Evolutionary conservation across 768 basidiomycete species (phyloP).

Genomic region (Phaeotremella fagi): DNA sequence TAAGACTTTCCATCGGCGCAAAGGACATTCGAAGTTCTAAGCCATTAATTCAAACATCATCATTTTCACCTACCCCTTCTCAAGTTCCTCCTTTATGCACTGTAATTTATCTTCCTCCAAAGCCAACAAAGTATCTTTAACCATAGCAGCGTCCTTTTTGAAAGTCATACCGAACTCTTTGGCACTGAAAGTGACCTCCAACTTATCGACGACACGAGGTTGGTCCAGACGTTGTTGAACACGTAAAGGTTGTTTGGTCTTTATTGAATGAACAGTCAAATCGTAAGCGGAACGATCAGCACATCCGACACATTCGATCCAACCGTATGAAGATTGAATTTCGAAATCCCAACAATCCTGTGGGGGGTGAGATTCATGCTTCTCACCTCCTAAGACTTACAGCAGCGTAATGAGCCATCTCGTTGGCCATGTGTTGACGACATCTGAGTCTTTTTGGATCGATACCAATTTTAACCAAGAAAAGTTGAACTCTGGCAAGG

Average conservation of each 20-base stretch:
- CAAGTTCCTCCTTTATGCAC: slow-evolving; percentile 66
- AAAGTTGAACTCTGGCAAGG: slow-evolving; percentile 82
- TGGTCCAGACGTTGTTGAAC: slow-evolving; percentile 82
- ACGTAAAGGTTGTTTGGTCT: slow-evolving; percentile 76
- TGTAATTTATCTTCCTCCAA: slow-evolving; percentile 64
- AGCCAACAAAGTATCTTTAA: slow-evolving; percentile 57
- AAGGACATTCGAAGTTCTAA: slow-evolving; percentile 58
- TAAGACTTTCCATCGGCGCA: slow-evolving; percentile 63
- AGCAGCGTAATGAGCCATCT: slow-evolving; percentile 99
- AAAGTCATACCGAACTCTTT: slow-evolving; percentile 84
- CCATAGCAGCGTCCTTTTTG: slow-evolving; percentile 66
- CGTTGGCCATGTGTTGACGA: slow-evolving; percentile 97
- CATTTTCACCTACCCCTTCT: slow-evolving; percentile 55
- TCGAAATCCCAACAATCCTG: slow-evolving; percentile 98
- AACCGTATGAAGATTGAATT: slow-evolving; percentile 84
- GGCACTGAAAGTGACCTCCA: slow-evolving; percentile 76
- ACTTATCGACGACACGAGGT: slow-evolving; percentile 74
- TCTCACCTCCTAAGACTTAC: too few species aligned
- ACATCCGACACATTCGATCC: slow-evolving; percentile 99
- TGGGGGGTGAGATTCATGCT: not conserved
- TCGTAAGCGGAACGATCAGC: slow-evolving; percentile 98
- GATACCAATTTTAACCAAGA: slow-evolving; percentile 86
- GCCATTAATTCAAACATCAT: not conserved
- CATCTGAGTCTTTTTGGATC: slow-evolving; percentile 77
- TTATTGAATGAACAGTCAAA: slow-evolving; percentile 76